Evolutionary conservation across 129 eudicot genomes (phyloP), one percentile per base, ranked within the genome.

Genomic region (Flaveria sonorensis): DNA sequence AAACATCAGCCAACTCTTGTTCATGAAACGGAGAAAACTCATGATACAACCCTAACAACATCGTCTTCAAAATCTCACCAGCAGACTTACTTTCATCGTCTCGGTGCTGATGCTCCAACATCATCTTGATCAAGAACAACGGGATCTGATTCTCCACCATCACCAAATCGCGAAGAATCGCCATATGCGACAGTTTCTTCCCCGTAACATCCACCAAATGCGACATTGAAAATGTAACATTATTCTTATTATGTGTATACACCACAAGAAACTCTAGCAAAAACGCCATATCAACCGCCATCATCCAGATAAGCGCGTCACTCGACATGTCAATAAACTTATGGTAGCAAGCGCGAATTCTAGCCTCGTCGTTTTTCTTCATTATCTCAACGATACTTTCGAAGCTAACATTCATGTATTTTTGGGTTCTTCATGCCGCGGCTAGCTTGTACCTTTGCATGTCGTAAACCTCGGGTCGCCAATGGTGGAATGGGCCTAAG

Each of bases 61-160:
- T 85, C 0, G 60, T 32, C 32, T 71, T 52, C 42, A 92, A 47
- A 10, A 62, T 76, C 24, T 75, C 70, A 26, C 83, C 89, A 1
- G 90, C 88, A 0, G 72, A 57, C 45, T 84, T 80, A 20, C 24
- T 73, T 7, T 70, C 71, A 2, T 85, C 72, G 0, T 65, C 1
- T 0, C 4, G 43, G 15, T 16, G n/a, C 30, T 84, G 90, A 40
- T 76, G 75, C 26, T 81, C 86, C 76, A 91, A 16, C 79, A 81
- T 81, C 57, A 85, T 77, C 11, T 74, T 79, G 26, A 40, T 30
- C 0, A 82, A 13, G 60, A 88, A 88, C 23, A 88, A 64, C 0
- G 96, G 96, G 21, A 88, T 84, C 78, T 90, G 96, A 71, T 90
- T 90, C 76, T 90, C 96, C 0, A 90, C 84, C 97, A 85, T 88